Evolutionary conservation across 2,329 filamentous ascomycete genomes (phyloP), one percentile per base, ranked within the genome.

Genomic region (Aureobasidium sp.): DNA sequence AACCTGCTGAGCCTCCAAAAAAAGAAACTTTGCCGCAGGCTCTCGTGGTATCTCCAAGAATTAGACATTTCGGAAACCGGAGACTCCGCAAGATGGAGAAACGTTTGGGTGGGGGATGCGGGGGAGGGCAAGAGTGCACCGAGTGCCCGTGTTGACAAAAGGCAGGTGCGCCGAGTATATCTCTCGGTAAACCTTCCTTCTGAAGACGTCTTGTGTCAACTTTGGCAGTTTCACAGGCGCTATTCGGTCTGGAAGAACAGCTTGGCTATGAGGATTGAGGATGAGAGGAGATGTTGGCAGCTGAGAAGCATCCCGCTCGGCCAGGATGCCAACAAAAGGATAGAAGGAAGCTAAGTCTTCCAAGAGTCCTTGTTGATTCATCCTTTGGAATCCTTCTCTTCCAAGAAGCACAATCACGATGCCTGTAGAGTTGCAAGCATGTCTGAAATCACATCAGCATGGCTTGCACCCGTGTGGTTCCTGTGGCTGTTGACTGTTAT

Each of bases 141-240:
- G 45, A 50, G 10, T 17, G 23, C 21, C n/a, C n/a, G 4, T 40
- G 2, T 21, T 7, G n/a, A 13, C 7, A 0, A 33, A n/a, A 25
- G 55, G 55, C 46, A 59, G 29, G 55, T 59, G 45, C 43, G 45
- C 55, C 55, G 55, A 59, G 15, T 58, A 50, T 49, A 42, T 15
- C 55, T 23, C 45, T 50, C 55, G 55, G 45, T 2, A 50, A 8
- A 59, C 55, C 45, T 59, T 11, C 45, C 25, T 9, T 42, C 40
- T 50, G 3, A 1, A 19, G 4, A 38, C 11, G 4, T 25, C n/a
- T 23, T n/a, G 10, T 19, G 17, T 31, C 13, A 2, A 38, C 1
- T 21, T 17, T 45, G 29, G 29, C 29, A 23, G 27, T 29, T 21
- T 11, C n/a, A 9, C 19, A 4, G 10, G 7, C 15, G 21, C 7